phyloP scores from a whole-genome alignment of 2,329 filamentous ascomycete genomes.

The Neonectria coccinea region DNA sequence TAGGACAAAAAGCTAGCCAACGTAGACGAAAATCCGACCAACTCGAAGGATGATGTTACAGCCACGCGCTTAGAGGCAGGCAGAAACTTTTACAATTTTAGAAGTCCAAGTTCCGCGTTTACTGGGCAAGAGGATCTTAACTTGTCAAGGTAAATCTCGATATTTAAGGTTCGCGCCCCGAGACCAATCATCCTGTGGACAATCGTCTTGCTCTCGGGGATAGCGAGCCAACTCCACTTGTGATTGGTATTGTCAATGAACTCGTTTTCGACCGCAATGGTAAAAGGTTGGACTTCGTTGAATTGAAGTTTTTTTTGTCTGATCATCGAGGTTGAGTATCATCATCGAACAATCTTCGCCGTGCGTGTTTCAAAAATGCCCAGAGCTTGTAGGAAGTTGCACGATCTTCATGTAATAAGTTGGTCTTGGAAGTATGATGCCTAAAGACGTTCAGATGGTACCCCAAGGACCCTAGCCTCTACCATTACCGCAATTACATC shows the following conservation, averaged over 20 bases:
- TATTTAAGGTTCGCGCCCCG: neutral
- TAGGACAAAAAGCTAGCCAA: no score
- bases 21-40: no score
- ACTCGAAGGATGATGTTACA: no score
- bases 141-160: no score
- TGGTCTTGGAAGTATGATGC: no score
- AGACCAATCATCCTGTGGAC: slow-evolving; percentile 26
- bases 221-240: slow-evolving; percentile 25
- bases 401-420: neutral
- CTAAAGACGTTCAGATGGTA: no score
- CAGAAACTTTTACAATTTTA: no score
- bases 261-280: slow-evolving; percentile 21
- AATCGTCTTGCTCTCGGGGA: slow-evolving; percentile 26
- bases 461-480: no score
- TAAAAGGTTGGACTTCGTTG: slow-evolving; percentile 1
- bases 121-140: no score
- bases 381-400: neutral
- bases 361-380: neutral
- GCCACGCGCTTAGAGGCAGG: no score
- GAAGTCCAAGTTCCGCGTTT: no score
- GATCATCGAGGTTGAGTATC: neutral
- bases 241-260: slow-evolving; percentile 23
- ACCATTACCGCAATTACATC: no score
- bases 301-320: neutral
- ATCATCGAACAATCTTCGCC: neutral